Evolutionary conservation across 2,329 filamentous ascomycete species (phyloP).

Genomic region (Pseudogymnoascus sp.): DNA sequence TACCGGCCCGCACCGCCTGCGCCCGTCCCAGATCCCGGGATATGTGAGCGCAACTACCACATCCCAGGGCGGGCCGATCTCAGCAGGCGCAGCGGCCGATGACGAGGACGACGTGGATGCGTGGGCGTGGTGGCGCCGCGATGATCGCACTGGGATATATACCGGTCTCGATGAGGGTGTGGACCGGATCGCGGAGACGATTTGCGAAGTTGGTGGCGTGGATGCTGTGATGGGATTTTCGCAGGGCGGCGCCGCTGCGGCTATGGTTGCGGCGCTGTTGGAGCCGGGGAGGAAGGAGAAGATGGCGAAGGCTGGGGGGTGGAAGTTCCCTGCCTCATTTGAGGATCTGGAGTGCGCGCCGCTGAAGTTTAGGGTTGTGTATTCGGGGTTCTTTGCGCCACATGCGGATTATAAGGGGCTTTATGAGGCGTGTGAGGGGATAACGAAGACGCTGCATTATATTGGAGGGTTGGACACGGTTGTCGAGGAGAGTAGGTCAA

Average conservation of each 20-base stretch:
- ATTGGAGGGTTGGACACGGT: conserved; percentile 79
- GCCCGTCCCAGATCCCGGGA: conserved; percentile 59
- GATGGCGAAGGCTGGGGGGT: conserved; percentile 39
- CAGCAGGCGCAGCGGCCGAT: conserved; percentile 31
- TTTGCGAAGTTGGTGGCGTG: conserved; percentile 56
- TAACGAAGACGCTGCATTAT: conserved; percentile 72
- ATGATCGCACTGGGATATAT: conserved; percentile 58
- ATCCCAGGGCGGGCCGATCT: conserved; percentile 20
- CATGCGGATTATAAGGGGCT: conserved; percentile 55
- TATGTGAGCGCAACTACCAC: conserved; percentile 36
- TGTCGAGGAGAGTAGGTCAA: conserved; percentile 68
- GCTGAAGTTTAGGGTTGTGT: conserved; percentile 63
- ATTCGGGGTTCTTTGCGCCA: conserved; percentile 66
- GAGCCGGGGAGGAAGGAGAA: conserved; percentile 44
- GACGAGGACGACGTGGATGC: conserved; percentile 51
- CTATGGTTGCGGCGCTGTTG: conserved; percentile 62
- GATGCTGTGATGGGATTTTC: conserved; percentile 77
- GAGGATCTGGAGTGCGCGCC: conserved; percentile 34
- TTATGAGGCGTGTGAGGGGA: conserved; percentile 61
- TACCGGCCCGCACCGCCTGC: conserved; percentile 57
- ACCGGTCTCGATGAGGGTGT: conserved; percentile 62
- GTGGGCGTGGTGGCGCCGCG: conserved; percentile 75
- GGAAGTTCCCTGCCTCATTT: conserved; percentile 44
- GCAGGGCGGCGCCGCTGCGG: conserved; percentile 67
- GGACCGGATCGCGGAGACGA: conserved; percentile 47